phyloP scores from a whole-genome alignment of 176 grass and related monocot genomes.

The Elymus sibiricus region DNA sequence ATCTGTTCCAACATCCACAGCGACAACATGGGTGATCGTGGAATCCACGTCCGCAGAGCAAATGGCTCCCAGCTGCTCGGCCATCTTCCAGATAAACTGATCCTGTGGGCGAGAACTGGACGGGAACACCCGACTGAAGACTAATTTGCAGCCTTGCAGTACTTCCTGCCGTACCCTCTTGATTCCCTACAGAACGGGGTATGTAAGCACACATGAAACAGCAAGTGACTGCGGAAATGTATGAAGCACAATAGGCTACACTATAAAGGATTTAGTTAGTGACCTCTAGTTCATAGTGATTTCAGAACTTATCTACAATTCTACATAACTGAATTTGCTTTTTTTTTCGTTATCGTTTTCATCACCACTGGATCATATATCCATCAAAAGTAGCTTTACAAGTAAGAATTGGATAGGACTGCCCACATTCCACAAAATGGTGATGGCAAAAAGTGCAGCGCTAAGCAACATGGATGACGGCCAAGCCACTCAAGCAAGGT shows the following conservation, averaged over 20 bases:
- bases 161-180: conserved; percentile 55
- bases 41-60: conserved; percentile 58
- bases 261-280: neutral
- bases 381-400: neutral
- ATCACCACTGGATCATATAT: neutral
- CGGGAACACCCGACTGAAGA: conserved; percentile 83
- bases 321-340: neutral
- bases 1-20: conserved; percentile 52
- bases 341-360: neutral
- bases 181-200: conserved; percentile 46
- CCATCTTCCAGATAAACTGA: conserved; percentile 80
- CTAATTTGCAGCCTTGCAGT: conserved; percentile 72
- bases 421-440: neutral
- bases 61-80: conserved; percentile 64
- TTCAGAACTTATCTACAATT: neutral
- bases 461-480: neutral
- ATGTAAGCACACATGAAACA: neutral
- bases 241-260: neutral
- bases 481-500: neutral
- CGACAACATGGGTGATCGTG: conserved; percentile 61
- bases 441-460: neutral
- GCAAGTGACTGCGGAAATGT: conserved; percentile 1
- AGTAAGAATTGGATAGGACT: neutral
- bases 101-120: conserved; percentile 29
- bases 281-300: neutral